Conservation (phyloP, 208 protist genomes). For the Trypanosoma caninum region DNA sequence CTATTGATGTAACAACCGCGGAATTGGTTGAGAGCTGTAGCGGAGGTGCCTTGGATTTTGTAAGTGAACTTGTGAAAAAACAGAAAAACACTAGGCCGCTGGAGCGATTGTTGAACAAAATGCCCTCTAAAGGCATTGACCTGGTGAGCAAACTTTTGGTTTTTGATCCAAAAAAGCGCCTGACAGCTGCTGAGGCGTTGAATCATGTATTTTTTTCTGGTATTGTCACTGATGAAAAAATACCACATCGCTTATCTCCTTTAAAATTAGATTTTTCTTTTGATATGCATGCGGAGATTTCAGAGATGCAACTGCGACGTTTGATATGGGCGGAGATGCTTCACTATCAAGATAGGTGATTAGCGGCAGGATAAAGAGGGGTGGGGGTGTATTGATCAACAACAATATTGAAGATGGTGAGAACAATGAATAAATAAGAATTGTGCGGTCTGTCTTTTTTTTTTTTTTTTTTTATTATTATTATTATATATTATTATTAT, state of each 20-base stretch:
- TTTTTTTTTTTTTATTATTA: too few species aligned
- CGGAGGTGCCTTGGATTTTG: constrained; percentile 38
- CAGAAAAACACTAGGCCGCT: constrained; percentile 62
- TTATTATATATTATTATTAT: too few species aligned
- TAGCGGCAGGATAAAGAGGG: too few species aligned
- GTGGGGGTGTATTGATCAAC: too few species aligned
- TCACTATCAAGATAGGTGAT: constrained; percentile 51
- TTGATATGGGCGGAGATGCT: constrained; percentile 77
- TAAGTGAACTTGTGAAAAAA: constrained; percentile 75
- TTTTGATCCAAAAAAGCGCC: constrained; percentile 87
- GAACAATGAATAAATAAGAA: background rate
- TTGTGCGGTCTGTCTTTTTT: too few species aligned
- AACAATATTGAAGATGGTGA: too few species aligned
- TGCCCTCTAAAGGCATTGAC: constrained; percentile 81
- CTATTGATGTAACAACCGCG: constrained; percentile 58
- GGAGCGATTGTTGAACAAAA: constrained; percentile 32
- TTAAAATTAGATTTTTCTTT: constrained; percentile 64
- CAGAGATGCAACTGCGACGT: constrained; percentile 78
- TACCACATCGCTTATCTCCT: constrained; percentile 28
- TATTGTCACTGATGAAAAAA: constrained; percentile 48
- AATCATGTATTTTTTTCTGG: constrained; percentile 81
- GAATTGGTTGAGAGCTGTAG: constrained; percentile 58
- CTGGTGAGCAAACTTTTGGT: constrained; percentile 88
- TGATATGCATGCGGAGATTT: constrained; percentile 85
- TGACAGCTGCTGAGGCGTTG: constrained; percentile 84